These are phyloP conservation scores for Silene noctiflora DNA, from an alignment of 179 eudicot species.

Conservation along the genomic window DNA sequence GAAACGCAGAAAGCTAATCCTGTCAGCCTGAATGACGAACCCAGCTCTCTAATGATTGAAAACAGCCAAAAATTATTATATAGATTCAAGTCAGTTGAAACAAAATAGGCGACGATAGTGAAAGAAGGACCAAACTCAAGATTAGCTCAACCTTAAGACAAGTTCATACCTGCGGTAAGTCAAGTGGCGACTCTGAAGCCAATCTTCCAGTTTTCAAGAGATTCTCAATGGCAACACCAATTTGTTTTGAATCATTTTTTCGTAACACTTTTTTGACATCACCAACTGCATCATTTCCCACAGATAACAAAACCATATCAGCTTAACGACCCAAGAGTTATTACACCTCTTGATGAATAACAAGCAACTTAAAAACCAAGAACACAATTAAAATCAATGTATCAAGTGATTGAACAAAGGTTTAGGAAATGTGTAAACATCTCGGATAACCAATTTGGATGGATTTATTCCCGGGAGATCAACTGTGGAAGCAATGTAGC, in stretches of 20 bases:
- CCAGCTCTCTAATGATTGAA: constrained; percentile 70
- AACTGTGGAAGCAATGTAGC: not conserved
- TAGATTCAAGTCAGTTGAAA: not conserved
- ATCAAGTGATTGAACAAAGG: too few species aligned
- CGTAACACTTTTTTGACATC: constrained; percentile 60
- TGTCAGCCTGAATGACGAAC: constrained; percentile 73
- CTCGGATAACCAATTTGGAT: too few species aligned
- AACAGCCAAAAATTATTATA: constrained; percentile 7
- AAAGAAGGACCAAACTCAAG: not conserved
- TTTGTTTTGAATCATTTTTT: constrained; percentile 49
- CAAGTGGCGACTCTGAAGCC: constrained; percentile 61
- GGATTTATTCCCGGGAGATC: too few species aligned
- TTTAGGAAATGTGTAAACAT: too few species aligned
- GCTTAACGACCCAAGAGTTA: not conserved
- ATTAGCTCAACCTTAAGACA: not conserved
- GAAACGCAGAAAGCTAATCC: constrained; percentile 79
- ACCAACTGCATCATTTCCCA: constrained; percentile 44
- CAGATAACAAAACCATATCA: not conserved
- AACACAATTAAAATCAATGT: not conserved
- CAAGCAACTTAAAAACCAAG: not conserved
- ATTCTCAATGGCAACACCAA: constrained; percentile 65
- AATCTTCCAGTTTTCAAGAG: constrained; percentile 86
- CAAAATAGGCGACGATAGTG: not conserved
- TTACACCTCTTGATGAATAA: not conserved
- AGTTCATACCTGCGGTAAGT: constrained; percentile 72